Evolutionary conservation across 345 rosid species (phyloP).

Genomic region (Populus pruinosa): DNA sequence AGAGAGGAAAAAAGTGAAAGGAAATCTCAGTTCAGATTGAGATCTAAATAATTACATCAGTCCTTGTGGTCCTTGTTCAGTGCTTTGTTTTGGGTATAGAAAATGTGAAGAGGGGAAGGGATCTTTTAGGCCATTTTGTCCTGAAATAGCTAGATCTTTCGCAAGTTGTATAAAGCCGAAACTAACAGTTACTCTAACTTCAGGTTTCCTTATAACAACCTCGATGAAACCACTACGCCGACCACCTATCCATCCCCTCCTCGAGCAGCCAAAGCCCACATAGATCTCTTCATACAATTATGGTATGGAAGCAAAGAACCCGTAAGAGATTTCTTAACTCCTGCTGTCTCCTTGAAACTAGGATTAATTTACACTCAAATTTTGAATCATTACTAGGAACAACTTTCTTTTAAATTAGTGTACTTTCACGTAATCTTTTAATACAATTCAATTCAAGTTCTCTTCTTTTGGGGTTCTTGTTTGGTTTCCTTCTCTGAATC

Average conservation of each 20-base stretch:
- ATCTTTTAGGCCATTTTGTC: conserved; percentile 45
- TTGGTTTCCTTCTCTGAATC: not conserved
- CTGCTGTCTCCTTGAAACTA: not conserved
- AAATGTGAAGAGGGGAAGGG: conserved; percentile 11
- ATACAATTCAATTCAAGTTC: too few species aligned
- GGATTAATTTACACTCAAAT: not conserved
- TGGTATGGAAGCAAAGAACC: not conserved
- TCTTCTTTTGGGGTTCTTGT: not conserved
- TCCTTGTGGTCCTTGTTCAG: conserved; percentile 36
- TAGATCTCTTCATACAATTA: too few species aligned
- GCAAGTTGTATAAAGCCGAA: conserved; percentile 58
- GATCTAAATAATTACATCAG: conserved; percentile 48
- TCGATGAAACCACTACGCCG: conserved; percentile 20
- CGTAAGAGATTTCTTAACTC: not conserved
- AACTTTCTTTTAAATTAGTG: too few species aligned
- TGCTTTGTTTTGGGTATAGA: not conserved
- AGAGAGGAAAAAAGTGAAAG: conserved; percentile 16
- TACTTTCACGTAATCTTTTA: too few species aligned
- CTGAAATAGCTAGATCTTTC: conserved; percentile 43
- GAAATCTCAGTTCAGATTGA: conserved; percentile 67
- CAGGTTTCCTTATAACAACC: conserved; percentile 34
- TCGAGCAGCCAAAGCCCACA: too few species aligned
- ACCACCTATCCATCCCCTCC: not conserved
- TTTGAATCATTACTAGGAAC: not conserved
- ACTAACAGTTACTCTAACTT: conserved; percentile 57